Conservation (phyloP, 192 early-diverging fungal species). For the Coemansia sp. region DNA sequence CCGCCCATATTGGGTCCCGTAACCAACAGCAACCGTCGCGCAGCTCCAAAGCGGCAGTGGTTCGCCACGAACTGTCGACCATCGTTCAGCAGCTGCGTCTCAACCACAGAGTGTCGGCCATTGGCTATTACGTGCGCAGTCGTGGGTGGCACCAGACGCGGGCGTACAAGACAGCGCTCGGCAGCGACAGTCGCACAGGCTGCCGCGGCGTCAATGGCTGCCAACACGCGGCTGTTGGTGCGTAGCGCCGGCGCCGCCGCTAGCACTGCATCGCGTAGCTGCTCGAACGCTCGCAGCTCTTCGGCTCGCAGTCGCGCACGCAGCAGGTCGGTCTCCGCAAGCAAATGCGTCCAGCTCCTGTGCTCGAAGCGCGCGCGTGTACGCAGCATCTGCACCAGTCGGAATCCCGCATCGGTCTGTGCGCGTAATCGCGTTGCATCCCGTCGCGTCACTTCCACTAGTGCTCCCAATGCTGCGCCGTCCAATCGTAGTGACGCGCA, state of each 20-base stretch:
- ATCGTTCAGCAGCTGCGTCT: constrained; percentile 50
- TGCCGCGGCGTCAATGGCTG: constrained; percentile 69
- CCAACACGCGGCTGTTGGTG: constrained; percentile 61
- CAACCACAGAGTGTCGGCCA: constrained; percentile 66
- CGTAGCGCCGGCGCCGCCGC: constrained; percentile 58
- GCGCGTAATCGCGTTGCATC: constrained; percentile 41
- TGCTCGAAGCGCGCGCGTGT: constrained; percentile 58
- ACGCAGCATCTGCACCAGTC: constrained; percentile 54
- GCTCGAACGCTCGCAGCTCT: constrained; percentile 58
- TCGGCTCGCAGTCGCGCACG: constrained; percentile 47
- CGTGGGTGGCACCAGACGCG: constrained; percentile 23
- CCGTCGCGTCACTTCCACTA: constrained; percentile 57
- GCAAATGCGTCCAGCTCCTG: constrained; percentile 59
- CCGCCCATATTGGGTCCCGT: constrained; percentile 93
- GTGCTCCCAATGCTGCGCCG: constrained; percentile 46
- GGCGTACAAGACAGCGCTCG: constrained; percentile 58
- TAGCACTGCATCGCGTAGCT: constrained; percentile 48
- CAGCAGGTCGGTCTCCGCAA: constrained; percentile 56
- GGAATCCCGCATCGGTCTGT: constrained; percentile 19
- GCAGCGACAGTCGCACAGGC: constrained; percentile 51
- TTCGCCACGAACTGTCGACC: constrained; percentile 59
- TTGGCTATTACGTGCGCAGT: constrained; percentile 23
- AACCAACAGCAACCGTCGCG: constrained; percentile 56
- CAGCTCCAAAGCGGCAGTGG: constrained; percentile 49
- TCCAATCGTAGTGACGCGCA: constrained; percentile 48